A percentile compares a stretch with the other conserved stretches of the same genome.
Evolutionary conservation across 225 moss, liverwort and hornwort species (phyloP).

Genomic region (Marchantia paleacea): DNA sequence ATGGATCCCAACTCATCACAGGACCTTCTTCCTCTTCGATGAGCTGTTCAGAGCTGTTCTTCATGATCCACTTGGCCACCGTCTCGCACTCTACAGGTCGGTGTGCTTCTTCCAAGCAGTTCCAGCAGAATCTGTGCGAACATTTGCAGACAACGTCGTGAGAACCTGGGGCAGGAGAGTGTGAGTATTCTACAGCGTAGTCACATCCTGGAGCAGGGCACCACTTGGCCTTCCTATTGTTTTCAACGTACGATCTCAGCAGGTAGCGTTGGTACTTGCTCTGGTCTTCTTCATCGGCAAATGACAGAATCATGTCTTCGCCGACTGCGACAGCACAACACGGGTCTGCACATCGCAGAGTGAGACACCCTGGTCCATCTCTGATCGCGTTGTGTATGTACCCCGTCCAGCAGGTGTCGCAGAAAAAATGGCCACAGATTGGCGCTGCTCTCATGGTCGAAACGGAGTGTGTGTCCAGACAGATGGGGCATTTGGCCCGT

Average conservation of each 20-base stretch:
- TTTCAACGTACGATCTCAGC: conserved; percentile 84
- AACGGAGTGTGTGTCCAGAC: conserved; percentile 61
- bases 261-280: conserved; percentile 77
- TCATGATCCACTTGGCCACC: conserved; percentile 80
- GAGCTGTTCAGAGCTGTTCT: conserved; percentile 63
- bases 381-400: conserved; percentile 92
- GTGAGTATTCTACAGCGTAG: conserved; percentile 69
- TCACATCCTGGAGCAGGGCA: conserved; percentile 96
- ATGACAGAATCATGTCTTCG: conserved; percentile 83
- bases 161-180: conserved; percentile 62
- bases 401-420: conserved; percentile 92
- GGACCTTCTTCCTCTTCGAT: not conserved
- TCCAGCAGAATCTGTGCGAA: conserved; percentile 85
- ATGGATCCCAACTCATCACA: conserved; percentile 47
- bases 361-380: conserved; percentile 87
- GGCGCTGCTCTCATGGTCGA: conserved; percentile 48
- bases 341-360: conserved; percentile 86
- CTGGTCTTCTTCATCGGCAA: conserved; percentile 64
- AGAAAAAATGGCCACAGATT: conserved; percentile 84
- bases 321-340: conserved; percentile 83
- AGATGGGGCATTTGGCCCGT: conserved; percentile 73
- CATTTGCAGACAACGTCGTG: conserved; percentile 91
- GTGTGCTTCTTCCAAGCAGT: conserved; percentile 92
- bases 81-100: conserved; percentile 93
- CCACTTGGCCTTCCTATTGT: conserved; percentile 95